Percentiles rank a stretch among this genome's conserved stretches.
Evolutionary conservation across 2,329 filamentous ascomycete genomes (phyloP).

Genomic region (Phyllosticta paracitricarpa): DNA sequence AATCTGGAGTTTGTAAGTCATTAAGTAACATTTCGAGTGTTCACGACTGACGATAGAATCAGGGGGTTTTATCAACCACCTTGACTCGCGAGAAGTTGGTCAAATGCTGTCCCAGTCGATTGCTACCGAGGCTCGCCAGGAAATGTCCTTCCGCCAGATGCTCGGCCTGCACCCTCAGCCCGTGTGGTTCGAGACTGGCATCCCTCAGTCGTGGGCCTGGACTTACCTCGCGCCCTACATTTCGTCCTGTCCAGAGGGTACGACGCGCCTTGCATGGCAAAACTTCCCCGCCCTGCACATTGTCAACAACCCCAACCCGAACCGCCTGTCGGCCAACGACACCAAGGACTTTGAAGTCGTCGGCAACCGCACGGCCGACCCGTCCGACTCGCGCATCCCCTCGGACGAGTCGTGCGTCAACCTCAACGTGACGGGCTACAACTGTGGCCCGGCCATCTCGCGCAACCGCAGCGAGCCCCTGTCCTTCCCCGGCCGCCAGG

Average conservation of each 20-base stretch:
- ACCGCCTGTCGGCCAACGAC: constrained; percentile 53
- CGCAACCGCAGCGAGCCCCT: constrained; percentile 62
- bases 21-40: background rate
- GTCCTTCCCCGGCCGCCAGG: constrained; percentile 61
- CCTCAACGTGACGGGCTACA: constrained; percentile 42
- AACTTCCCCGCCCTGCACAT: constrained; percentile 68
- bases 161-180: constrained; percentile 71
- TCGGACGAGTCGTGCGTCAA: constrained; percentile 47
- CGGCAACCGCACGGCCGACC: constrained; percentile 48
- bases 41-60: background rate
- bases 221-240: constrained; percentile 74
- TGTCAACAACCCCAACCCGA: constrained; percentile 67
- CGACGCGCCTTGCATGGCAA: constrained; percentile 71
- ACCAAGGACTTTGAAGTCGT: constrained; percentile 54
- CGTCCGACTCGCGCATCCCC: constrained; percentile 39
- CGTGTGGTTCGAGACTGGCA: constrained; percentile 69
- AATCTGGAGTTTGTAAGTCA: constrained; percentile 57
- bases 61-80: constrained; percentile 62
- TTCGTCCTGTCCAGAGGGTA: constrained; percentile 60
- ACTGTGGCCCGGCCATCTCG: constrained; percentile 55
- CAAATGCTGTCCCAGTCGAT: constrained; percentile 67
- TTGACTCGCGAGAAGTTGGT: constrained; percentile 65
- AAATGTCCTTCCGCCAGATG: constrained; percentile 78
- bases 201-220: constrained; percentile 81
- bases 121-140: constrained; percentile 69